phyloP scores from a whole-genome alignment of 345 rosid species.

The Sisymbrium altissimum region DNA sequence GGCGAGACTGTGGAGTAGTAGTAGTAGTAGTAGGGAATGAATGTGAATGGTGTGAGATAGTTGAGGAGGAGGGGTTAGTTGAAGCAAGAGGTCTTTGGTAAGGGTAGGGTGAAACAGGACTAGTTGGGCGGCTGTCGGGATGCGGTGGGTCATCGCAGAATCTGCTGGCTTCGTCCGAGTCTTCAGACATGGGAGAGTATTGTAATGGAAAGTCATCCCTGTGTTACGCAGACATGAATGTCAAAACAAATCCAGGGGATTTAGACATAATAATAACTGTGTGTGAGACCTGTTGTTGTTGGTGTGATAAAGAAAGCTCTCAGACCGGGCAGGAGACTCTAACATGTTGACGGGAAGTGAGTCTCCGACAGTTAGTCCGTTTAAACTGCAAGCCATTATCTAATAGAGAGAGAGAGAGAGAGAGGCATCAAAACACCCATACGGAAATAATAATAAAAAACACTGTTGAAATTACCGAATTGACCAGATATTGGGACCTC shows the following conservation, averaged over 20 bases:
- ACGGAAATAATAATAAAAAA: background rate
- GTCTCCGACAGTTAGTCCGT: slow-evolving; percentile 91
- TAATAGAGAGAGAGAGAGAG: slow-evolving; percentile 29
- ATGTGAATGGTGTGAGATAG: background rate
- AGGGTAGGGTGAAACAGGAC: slow-evolving; percentile 86
- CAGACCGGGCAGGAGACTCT: slow-evolving; percentile 83
- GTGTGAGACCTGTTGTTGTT: background rate
- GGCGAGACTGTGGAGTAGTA: slow-evolving; percentile 52
- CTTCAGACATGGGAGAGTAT: slow-evolving; percentile 97
- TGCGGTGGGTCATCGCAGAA: slow-evolving; percentile 61
- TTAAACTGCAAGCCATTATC: slow-evolving; percentile 98
- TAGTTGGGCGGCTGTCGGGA: slow-evolving; percentile 68
- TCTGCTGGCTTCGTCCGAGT: slow-evolving; percentile 68
- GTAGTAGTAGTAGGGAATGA: background rate
- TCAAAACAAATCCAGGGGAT: no score
- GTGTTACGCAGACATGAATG: slow-evolving; percentile 7
- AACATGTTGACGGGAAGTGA: slow-evolving; percentile 69
- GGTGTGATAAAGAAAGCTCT: slow-evolving; percentile 41
- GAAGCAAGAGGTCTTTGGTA: slow-evolving; percentile 54
- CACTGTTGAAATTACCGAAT: background rate
- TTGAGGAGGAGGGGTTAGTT: slow-evolving; percentile 41
- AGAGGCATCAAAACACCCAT: no score
- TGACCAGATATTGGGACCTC: no score
- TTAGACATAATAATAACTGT: no score
- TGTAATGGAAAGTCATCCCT: slow-evolving; percentile 87